A percentile compares a stretch with the other conserved stretches of the same genome.
Conservation (phyloP, 495 filamentous ascomycete species). For the Aspergillus baeticus region DNA sequence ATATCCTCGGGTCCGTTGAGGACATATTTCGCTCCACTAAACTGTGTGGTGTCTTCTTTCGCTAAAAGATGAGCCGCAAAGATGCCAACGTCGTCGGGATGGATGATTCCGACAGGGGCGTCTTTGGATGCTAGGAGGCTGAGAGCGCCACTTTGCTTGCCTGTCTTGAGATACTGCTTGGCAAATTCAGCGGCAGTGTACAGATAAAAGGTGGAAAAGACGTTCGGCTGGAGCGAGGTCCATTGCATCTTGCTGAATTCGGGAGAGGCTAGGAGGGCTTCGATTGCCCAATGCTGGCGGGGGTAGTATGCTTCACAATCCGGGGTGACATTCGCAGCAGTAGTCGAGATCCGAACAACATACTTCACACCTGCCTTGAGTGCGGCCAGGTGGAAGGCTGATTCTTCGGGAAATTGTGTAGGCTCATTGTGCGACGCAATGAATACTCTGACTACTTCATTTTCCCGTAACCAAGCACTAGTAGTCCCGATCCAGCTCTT, state of each 20-base stretch:
- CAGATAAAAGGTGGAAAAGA: constrained; percentile 30
- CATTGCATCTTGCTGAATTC: constrained; percentile 41
- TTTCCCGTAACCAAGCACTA: constrained; percentile 40
- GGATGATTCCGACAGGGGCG: constrained; percentile 37
- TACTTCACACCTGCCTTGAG: constrained; percentile 45
- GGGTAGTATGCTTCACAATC: constrained; percentile 40
- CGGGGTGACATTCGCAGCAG: constrained; percentile 40
- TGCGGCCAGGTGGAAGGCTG: constrained; percentile 33
- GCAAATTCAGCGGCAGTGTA: constrained; percentile 26
- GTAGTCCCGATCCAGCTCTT: constrained; percentile 44
- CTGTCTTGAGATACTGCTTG: constrained; percentile 37
- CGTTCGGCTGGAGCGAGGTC: constrained; percentile 47
- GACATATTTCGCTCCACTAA: constrained; percentile 39
- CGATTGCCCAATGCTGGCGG: constrained; percentile 47
- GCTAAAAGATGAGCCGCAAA: constrained; percentile 40
- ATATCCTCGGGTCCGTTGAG: constrained; percentile 46
- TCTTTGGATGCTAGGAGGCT: constrained; percentile 27
- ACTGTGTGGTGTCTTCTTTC: constrained; percentile 31
- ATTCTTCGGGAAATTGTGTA: constrained; percentile 44
- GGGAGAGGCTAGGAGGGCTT: constrained; percentile 35
- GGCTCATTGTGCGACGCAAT: constrained; percentile 41
- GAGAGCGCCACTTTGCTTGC: constrained; percentile 33
- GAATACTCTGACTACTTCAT: constrained; percentile 39
- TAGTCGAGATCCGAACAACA: constrained; percentile 48
- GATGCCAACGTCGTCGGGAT: constrained; percentile 38